Conservation (phyloP, 2,329 filamentous ascomycete genomes). For the Ceratocystis huliohia region DNA sequence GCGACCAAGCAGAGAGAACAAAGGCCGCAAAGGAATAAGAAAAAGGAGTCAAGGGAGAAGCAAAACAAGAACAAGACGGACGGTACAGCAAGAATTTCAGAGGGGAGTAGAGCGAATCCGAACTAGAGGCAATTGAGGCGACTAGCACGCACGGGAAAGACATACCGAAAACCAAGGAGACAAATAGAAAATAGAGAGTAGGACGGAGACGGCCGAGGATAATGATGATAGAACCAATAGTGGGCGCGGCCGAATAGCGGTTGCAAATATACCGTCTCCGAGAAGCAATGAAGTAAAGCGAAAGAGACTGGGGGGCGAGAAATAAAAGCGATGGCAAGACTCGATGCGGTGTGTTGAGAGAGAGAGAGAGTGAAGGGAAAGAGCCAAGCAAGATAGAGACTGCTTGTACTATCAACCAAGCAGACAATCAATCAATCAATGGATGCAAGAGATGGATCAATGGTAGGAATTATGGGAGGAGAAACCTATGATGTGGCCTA, state of each 20-base stretch:
- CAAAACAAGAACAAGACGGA: background rate
- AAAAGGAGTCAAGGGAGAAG: conserved; percentile 8
- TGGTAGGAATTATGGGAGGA: background rate
- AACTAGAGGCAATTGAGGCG: background rate
- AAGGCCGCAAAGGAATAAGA: background rate
- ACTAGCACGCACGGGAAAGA: background rate
- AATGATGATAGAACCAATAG: no score
- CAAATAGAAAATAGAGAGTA: background rate
- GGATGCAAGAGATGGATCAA: background rate
- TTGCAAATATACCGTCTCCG: background rate
- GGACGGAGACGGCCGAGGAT: background rate
- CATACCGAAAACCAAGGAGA: background rate
- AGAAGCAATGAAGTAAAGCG: background rate
- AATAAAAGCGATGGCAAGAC: no score
- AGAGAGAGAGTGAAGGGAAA: background rate
- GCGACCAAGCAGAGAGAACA: background rate
- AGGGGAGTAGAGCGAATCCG: conserved; percentile 1
- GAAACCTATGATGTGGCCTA: background rate
- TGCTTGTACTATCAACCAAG: background rate
- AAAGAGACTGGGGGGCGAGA: background rate
- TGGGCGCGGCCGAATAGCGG: background rate
- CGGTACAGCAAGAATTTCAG: conserved; percentile 1
- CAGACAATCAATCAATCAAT: background rate
- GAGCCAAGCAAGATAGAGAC: background rate
- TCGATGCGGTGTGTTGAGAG: no score